phyloP scores from a whole-genome alignment of 441 rosid genomes.

The Kokia cookei region DNA sequence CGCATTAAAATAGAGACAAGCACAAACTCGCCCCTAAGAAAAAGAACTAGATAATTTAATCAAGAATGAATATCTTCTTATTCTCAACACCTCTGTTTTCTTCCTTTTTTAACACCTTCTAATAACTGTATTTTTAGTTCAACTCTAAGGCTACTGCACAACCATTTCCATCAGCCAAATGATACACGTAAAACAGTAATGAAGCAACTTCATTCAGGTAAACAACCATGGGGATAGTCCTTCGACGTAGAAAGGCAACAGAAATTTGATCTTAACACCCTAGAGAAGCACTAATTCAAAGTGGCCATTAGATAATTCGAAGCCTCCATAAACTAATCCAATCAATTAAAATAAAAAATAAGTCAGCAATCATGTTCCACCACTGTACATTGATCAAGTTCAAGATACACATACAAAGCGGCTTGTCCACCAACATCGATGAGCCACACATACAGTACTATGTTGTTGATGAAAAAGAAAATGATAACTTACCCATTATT shows the following conservation, averaged over 20 bases:
- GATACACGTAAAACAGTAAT: not conserved
- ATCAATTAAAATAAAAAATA: not conserved
- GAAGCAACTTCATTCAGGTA: not conserved
- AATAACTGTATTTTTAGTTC: not conserved
- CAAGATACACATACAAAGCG: not conserved
- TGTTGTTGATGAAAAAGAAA: not conserved
- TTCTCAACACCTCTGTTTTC: not conserved
- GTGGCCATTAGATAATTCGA: not conserved
- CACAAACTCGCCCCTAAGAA: not conserved
- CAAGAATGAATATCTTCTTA: not conserved
- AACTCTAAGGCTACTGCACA: not conserved
- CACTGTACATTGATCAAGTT: not conserved
- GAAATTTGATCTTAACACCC: not conserved
- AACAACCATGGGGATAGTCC: not conserved
- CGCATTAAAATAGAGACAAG: not conserved
- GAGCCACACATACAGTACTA: not conserved
- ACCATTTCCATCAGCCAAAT: not conserved
- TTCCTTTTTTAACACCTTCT: not conserved
- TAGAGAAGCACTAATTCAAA: not conserved
- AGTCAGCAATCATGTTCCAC: not conserved
- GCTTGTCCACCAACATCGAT: not conserved
- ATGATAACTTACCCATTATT: not conserved
- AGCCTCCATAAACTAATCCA: not conserved
- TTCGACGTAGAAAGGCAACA: not conserved
- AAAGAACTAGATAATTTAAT: not conserved